Conservation (phyloP, 148 eudicot species). For the Heliamphora exappendiculata region DNA sequence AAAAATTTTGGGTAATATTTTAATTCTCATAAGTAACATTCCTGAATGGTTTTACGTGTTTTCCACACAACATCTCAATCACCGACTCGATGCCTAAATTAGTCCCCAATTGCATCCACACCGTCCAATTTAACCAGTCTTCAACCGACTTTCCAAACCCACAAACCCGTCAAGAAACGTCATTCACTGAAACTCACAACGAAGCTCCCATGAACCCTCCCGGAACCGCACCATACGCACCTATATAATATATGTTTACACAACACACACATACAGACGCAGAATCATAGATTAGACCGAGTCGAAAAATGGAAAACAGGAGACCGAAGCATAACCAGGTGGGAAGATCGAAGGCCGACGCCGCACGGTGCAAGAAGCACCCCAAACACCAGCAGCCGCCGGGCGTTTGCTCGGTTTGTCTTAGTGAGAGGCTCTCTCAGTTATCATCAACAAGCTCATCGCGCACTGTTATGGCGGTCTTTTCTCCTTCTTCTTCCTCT, state of each 20-base stretch:
- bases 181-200: slow-evolving; percentile 25
- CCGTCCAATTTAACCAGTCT: slow-evolving; percentile 6
- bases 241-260: slow-evolving; percentile 3
- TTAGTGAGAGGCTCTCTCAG: slow-evolving; percentile 48
- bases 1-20: too few relatives aligned
- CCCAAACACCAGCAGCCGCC: slow-evolving; percentile 79
- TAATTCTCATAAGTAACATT: too few relatives aligned
- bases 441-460: slow-evolving; percentile 12
- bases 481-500: slow-evolving; percentile 34
- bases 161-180: slow-evolving; percentile 22
- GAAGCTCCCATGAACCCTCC: slow-evolving; percentile 53
- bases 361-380: slow-evolving; percentile 65
- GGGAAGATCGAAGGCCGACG: slow-evolving; percentile 16
- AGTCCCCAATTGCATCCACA: background rate
- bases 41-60: too few relatives aligned
- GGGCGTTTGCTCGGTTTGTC: slow-evolving; percentile 78
- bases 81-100: background rate
- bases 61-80: slow-evolving; percentile 13
- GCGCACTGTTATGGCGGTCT: slow-evolving; percentile 8
- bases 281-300: background rate
- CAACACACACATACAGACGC: background rate
- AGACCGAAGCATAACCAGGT: slow-evolving; percentile 2
- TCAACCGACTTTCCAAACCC: slow-evolving; percentile 18
- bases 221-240: slow-evolving; percentile 19
- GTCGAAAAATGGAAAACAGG: slow-evolving; percentile 19